Evolutionary conservation across 2,329 filamentous ascomycete species (phyloP).

Genomic region (Calonectria pseudoturangicola): DNA sequence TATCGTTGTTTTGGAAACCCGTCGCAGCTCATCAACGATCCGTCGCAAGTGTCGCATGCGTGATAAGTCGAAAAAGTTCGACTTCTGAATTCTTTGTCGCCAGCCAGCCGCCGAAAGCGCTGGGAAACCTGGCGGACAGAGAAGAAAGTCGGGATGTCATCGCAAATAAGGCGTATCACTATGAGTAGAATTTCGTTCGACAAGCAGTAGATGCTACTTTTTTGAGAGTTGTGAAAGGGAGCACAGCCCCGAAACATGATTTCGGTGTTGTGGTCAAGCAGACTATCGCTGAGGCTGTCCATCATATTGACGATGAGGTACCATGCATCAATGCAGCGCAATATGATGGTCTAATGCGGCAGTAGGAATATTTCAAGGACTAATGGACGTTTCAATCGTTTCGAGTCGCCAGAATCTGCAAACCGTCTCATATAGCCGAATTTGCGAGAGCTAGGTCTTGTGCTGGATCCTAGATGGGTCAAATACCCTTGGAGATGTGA

Average conservation of each 20-base stretch:
- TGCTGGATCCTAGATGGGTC: too few relatives aligned
- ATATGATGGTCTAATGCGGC: too few relatives aligned
- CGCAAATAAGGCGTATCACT: neutral
- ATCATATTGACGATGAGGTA: too few relatives aligned
- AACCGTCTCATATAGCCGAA: too few relatives aligned
- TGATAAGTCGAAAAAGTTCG: neutral
- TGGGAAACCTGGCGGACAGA: constrained; percentile 5
- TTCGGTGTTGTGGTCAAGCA: neutral
- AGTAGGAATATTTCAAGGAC: too few relatives aligned
- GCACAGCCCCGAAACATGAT: neutral
- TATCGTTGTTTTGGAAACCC: neutral
- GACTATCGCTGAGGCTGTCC: neutral
- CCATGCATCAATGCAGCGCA: neutral
- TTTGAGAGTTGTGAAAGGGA: neutral
- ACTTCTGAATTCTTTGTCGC: neutral
- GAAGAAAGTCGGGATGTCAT: neutral
- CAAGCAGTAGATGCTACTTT: constrained; percentile 4
- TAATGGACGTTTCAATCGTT: too few relatives aligned
- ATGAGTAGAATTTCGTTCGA: constrained; percentile 3
- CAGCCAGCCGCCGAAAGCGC: neutral
- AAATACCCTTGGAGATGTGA: too few relatives aligned
- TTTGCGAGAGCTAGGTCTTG: too few relatives aligned
- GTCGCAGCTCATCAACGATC: neutral
- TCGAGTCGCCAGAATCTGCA: too few relatives aligned
- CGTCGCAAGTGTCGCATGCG: neutral